phyloP scores from a whole-genome alignment of 225 moss, liverwort and hornwort species.

The Thuidium tamariscinum region DNA sequence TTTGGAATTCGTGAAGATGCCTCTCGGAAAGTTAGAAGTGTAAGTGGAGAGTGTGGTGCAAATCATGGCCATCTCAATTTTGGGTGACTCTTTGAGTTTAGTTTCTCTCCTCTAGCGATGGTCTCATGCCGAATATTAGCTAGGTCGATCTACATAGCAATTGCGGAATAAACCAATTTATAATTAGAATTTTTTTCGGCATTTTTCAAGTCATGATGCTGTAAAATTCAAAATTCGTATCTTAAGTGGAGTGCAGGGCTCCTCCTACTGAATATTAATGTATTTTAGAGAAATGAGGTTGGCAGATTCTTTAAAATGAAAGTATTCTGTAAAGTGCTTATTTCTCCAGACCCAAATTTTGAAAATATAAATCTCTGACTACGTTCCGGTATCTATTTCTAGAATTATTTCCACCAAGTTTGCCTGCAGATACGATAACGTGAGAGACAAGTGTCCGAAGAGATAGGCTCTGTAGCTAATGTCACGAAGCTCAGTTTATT shows the following conservation, averaged over 20 bases:
- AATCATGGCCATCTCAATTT: conserved; percentile 1
- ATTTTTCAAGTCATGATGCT: neutral
- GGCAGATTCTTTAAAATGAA: neutral
- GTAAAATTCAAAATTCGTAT: neutral
- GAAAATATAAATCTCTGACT: neutral
- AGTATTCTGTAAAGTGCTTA: neutral
- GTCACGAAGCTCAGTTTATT: neutral
- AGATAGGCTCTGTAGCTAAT: neutral
- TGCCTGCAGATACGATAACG: neutral
- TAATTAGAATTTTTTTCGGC: neutral
- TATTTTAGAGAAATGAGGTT: neutral
- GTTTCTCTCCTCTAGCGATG: neutral
- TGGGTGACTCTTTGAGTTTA: neutral
- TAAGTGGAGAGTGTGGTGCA: conserved; percentile 10
- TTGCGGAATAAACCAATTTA: neutral
- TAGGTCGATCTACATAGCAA: neutral
- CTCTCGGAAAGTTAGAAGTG: conserved; percentile 2
- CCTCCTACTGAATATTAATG: neutral
- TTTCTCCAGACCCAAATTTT: neutral
- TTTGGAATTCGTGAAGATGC: conserved; percentile 7
- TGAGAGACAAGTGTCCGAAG: neutral
- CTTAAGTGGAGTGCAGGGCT: neutral
- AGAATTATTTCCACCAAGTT: neutral
- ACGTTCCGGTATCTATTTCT: neutral
- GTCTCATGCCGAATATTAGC: neutral